These are phyloP conservation scores for Trichoderma cornu-damae DNA, from an alignment of 2,329 filamentous ascomycete genomes.

Conservation along the genomic window DNA sequence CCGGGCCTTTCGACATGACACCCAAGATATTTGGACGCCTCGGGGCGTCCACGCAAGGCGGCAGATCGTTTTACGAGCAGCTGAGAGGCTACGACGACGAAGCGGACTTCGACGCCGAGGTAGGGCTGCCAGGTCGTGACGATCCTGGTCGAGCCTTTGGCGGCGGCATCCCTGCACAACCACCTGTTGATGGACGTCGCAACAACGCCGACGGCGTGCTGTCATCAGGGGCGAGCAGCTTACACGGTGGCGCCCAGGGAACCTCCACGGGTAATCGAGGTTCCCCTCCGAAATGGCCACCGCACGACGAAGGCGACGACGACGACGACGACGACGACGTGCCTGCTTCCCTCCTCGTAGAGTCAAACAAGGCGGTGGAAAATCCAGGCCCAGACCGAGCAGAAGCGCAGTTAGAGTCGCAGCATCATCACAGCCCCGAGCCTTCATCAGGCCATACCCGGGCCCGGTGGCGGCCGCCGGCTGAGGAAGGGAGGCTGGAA, in stretches of 20 bases:
- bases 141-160: slow-evolving; percentile 49
- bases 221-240: slow-evolving; percentile 21
- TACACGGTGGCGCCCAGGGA: slow-evolving; percentile 7
- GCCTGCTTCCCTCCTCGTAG: slow-evolving; percentile 58
- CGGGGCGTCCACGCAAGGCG: slow-evolving; percentile 25
- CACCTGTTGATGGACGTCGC: slow-evolving; percentile 42
- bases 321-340: slow-evolving; percentile 51
- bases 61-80: slow-evolving; percentile 47
- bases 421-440: not conserved
- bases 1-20: slow-evolving; percentile 35
- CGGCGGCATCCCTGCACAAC: slow-evolving; percentile 46
- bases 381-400: slow-evolving; percentile 23
- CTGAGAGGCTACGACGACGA: slow-evolving; percentile 40
- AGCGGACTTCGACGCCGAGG: slow-evolving; percentile 39
- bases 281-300: slow-evolving; percentile 25
- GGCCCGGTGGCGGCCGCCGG: slow-evolving; percentile 52
- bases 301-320: slow-evolving; percentile 46
- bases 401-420: slow-evolving; percentile 15
- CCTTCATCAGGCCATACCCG: slow-evolving; percentile 36
- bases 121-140: slow-evolving; percentile 48
- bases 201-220: slow-evolving; percentile 38
- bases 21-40: slow-evolving; percentile 46
- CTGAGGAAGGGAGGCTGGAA: slow-evolving; percentile 49
- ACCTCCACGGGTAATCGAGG: slow-evolving; percentile 8
- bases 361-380: slow-evolving; percentile 39